Base-by-base conservation (phyloP, 208 protist species). In the Leishmania braziliensis region DNA sequence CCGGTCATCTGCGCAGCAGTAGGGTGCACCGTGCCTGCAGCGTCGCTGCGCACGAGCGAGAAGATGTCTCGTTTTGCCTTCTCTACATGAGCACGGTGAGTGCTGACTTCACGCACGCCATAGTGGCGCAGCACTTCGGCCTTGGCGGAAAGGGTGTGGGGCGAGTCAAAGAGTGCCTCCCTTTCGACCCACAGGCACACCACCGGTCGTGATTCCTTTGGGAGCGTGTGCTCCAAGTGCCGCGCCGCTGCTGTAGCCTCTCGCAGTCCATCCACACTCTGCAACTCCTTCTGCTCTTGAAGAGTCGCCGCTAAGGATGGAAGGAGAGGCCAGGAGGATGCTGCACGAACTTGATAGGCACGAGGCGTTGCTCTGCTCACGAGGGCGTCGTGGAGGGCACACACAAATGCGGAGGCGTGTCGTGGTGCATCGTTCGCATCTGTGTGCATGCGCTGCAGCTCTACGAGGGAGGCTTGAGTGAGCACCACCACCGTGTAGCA, bases 11-110 rank as follows among this genome's bases (percentile, higher is more conserved):
- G 63, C 39, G 80, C 36, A 46, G 62, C 53, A 23, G 66, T 9
- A 46, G 3, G 1, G 70, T 39, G 29, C 10, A 43, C 12, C 63
- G 73, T 54, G 5, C 36, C 54, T n/a, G 39, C 39, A 5, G 70
- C 23, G 26, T 51, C 66, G 51, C 29, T 72, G 82, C 82, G 70
- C 5, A 86, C 33, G 9, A 86, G 73, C 2, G 80, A 71, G 70
- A 83, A 75, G 66, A 90, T 87, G 75, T 86, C 87, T 12, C 72
- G 60, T 58, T 90, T 85, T 20, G 84, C 87, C 36, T 75, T 85
- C 20, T 80, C 69, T 20, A 86, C 36, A 46, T 83, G 62, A 4
- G 85, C 85, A 36, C 81, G 80, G 63, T 79, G 43, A 18, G 76
- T 75, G 68, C 77, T 78, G 50, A 85, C 82, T 48, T 78, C 77